phyloP scores from a whole-genome alignment of 805 yeast genomes.

The Nadsonia fulvescens region DNA sequence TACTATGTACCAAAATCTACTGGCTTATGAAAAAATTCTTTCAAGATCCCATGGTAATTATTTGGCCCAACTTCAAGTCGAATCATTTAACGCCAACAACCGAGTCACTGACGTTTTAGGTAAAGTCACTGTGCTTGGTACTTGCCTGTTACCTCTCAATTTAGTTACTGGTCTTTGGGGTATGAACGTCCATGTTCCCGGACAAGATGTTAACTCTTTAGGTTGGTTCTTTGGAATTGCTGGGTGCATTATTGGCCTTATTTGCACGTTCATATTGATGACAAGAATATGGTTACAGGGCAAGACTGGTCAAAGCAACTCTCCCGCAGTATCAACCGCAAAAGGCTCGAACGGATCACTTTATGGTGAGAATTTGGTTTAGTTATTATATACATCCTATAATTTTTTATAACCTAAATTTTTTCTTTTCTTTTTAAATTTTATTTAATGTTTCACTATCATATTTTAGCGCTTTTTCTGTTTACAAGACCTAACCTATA shows the following conservation, averaged over 20 bases:
- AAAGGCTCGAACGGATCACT: too few species aligned
- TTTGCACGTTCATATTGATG: too few species aligned
- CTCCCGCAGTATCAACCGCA: too few species aligned
- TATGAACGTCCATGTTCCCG: slow-evolving; percentile 91
- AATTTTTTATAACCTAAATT: too few species aligned
- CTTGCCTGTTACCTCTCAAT: slow-evolving; percentile 81
- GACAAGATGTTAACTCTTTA: slow-evolving; percentile 27
- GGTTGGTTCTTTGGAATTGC: slow-evolving; percentile 59
- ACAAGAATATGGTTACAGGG: too few species aligned
- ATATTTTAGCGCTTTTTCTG: too few species aligned
- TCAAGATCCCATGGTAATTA: slow-evolving; percentile 84
- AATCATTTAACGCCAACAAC: slow-evolving; percentile 71
- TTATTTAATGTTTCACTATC: too few species aligned
- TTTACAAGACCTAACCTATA: too few species aligned
- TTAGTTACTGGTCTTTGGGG: slow-evolving; percentile 84
- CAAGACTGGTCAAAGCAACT: too few species aligned
- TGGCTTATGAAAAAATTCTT: slow-evolving; percentile 84
- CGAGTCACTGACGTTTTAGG: slow-evolving; percentile 75
- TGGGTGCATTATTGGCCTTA: slow-evolving; percentile 29
- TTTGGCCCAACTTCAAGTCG: slow-evolving; percentile 86
- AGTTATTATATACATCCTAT: too few species aligned
- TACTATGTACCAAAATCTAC: slow-evolving; percentile 83
- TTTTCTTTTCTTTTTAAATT: too few species aligned
- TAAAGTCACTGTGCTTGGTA: slow-evolving; percentile 79
- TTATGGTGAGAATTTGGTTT: too few species aligned